Base-by-base conservation (phyloP, 2,329 filamentous ascomycete genomes). In the Trichoderma sp. region DNA sequence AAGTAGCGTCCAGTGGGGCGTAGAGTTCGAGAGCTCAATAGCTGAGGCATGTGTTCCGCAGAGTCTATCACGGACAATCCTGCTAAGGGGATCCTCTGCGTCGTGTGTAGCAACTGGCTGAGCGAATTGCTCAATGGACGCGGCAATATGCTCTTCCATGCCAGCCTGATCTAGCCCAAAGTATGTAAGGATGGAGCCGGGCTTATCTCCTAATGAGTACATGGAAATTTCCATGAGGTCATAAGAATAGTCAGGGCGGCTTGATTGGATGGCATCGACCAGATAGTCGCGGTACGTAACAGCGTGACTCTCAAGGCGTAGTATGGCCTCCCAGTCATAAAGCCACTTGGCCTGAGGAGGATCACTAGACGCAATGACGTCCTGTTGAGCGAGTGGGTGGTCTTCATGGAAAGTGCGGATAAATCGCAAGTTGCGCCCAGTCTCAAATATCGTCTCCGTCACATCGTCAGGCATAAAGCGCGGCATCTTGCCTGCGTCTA, bases 401-500 rank as follows among this genome's bases (percentile, higher is more conserved):
- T 91, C 86, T 6, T 93, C 89, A 81, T 97, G 93, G 78, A 93
- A 91, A 27, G 87, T 85, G 78, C 91, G 90, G 65, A 97, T 86
- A 72, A 97, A 91, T 8, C 93, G 90, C 65, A 97, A 84, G 81
- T 93, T 96, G 79, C 89, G 90, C 4, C 94, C 95, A 4, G 92
- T 93, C 81, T 97, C 94, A 78, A 96, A 95, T n/a, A 97, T 90
- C 6, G 88, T 86, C 68, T 89, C 88, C 3, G 91, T 92, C 78
- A 95, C 89, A 75, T 97, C 94, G 6, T 86, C 82, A 0, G 92
- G 89, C 62, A 97, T 87, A 78, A 97, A 97, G 2, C 88, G 86
- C 0, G 94, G 94, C 84, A 97, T 91, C 77, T 90, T 89, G 33
- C 89, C 85, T 27, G 87, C 86, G 76, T 93, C 91, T 38, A 95